Evolutionary conservation across 305 asterid species (phyloP).

Genomic region (Fraxinus dipetala): DNA sequence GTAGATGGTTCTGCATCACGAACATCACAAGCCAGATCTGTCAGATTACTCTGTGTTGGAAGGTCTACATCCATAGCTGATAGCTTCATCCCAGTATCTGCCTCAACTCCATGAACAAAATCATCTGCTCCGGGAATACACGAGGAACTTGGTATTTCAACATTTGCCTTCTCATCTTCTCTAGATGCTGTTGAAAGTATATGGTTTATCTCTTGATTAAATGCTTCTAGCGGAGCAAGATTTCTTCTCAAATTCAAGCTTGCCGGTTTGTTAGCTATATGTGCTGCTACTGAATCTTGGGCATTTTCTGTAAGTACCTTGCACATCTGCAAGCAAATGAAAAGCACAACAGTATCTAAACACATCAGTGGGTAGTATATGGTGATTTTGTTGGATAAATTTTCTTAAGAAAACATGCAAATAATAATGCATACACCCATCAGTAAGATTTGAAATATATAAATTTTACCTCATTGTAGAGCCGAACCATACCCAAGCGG

Average conservation of each 20-base stretch:
- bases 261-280: constrained; percentile 29
- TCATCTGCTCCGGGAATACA: constrained; percentile 14
- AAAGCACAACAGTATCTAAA: constrained; percentile 1
- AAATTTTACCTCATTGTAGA: constrained; percentile 66
- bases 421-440: background rate
- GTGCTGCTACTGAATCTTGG: constrained; percentile 44
- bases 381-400: background rate
- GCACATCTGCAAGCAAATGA: constrained; percentile 48
- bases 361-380: background rate
- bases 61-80: constrained; percentile 7
- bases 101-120: constrained; percentile 10
- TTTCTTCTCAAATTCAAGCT: constrained; percentile 44
- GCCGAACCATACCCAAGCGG: constrained; percentile 60
- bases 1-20: constrained; percentile 4
- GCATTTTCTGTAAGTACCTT: constrained; percentile 43
- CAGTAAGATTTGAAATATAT: background rate
- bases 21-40: constrained; percentile 12
- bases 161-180: constrained; percentile 23
- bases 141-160: constrained; percentile 23
- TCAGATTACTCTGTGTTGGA: background rate
- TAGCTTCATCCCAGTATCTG: constrained; percentile 16
- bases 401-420: background rate
- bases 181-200: constrained; percentile 40
- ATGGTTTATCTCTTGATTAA: constrained; percentile 43
- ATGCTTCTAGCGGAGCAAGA: constrained; percentile 43